Base-by-base conservation (phyloP, 148 eudicot species). In the Heliamphora exappendiculata region DNA sequence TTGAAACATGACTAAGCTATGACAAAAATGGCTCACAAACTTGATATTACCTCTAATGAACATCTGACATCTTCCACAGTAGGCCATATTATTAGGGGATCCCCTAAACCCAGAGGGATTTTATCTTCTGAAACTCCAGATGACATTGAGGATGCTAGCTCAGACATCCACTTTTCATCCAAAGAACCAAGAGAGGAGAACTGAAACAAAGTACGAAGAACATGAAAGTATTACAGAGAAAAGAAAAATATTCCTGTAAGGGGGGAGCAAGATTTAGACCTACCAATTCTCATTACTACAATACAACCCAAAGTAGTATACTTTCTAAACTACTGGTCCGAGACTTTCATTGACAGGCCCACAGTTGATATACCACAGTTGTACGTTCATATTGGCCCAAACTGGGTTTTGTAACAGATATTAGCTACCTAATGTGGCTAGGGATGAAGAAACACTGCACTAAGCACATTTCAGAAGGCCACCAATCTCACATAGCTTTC, bases 131-230 rank as follows among this genome's bases (percentile, higher is more conserved):
- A 77, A 51, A 85, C 76, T 39, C 98, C 98, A 37, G 98, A 86
- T 75, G 96, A 92, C 92, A 92, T 85, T 64, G 98, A 90, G 19
- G 87, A 78, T 82, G 87, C 89, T 13, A 95, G 81, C 87, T 95
- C 98, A 36, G 83, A 76, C 98, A 95, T 95, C 98, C 98, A 95
- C 87, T 95, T 95, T 85, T 95, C 98, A 72, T 95, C 98, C 82
- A 95, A 85, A 51, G 98, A 95, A 73, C 98, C 98, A 76, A 95
- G 89, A 41, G 98, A 95, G 11, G 98, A 95, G 79, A 95, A 95
- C 98, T 95, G 88, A 77, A 83, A 62, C 45, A 79, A 37, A 44
- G 53, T 26, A 79, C 24, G 31, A 71, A 73, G 13, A 67, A 78
- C 16, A 70, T 45, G 3, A 36, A 66, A 41, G 78, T 64, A 76